Evolutionary conservation across 1,284 basidiomycete species (phyloP), one percentile per base, ranked within the genome.

Genomic region (Austroboletus rostrupii): DNA sequence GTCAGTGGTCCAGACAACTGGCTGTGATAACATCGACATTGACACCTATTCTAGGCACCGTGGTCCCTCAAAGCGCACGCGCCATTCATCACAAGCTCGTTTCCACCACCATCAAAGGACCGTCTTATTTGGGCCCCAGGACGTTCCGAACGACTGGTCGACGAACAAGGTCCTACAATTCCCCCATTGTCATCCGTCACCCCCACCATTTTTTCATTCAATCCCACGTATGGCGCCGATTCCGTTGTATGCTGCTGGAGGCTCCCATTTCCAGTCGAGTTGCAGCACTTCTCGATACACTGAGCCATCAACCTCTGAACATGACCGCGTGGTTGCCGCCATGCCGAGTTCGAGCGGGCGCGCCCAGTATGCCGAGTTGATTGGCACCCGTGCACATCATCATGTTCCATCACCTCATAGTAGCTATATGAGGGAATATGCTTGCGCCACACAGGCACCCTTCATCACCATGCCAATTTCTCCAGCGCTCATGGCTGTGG

Each of bases 1-100:
- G 58, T 59, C 21, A 61, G 58, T 62, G 28, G 28, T 32, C 40
- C 35, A 35, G 42, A 44, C n/a, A 21, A 23, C 32, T 21, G 13
- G 2, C 12, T 14, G 11, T 47, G 23, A 50, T 49, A 16, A 35
- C 1, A 28, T 28, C 11, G 26, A 31, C 8, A 33, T 47, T 61
- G 44, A 61, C 55, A 20, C 17, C 10, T 13, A 9, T 48, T 44
- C 20, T 44, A 29, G 19, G 50, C 40, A 21, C 45, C 19, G 6
- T 36, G 47, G 35, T 13, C 5, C 49, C 43, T 38, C 10, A 17
- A 14, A 43, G 38, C 19, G 5, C 20, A 35, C 17, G 10, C 16
- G 19, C 14, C 31, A 44, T 45, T 19, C 7, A 10, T 28, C 13
- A 32, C 42, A 47, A 40, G 20, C 5, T 20, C 11, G 28, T 37